phyloP scores from a whole-genome alignment of 2,329 filamentous ascomycete species.

The Pseudopithomyces chartarum region DNA sequence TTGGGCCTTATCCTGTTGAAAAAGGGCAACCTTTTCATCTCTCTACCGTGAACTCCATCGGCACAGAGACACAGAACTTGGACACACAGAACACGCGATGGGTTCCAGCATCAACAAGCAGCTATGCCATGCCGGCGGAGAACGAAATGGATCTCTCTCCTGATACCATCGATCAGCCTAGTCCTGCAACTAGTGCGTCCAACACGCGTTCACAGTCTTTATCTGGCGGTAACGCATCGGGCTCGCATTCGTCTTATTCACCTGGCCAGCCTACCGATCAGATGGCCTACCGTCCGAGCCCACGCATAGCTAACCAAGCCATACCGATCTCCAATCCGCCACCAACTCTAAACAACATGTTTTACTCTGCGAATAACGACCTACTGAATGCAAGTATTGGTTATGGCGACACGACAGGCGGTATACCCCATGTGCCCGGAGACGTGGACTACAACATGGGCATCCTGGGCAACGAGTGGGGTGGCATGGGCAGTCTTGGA shows the following conservation, averaged over 20 bases:
- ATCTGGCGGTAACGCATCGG: slow-evolving; percentile 34
- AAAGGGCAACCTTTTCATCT: slow-evolving; percentile 26
- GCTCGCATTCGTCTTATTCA: slow-evolving; percentile 44
- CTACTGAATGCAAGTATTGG: slow-evolving; percentile 14
- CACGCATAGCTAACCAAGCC: slow-evolving; percentile 22
- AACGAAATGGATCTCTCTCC: slow-evolving; percentile 45
- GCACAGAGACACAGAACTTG: slow-evolving; percentile 24
- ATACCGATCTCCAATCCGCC: neutral
- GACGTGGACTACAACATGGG: slow-evolving; percentile 18
- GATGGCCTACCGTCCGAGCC: slow-evolving; percentile 37
- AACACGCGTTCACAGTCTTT: slow-evolving; percentile 17
- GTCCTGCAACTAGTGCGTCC: slow-evolving; percentile 36
- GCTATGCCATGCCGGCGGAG: slow-evolving; percentile 18
- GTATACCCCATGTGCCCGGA: neutral
- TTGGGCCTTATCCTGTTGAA: slow-evolving; percentile 12
- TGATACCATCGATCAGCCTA: slow-evolving; percentile 35
- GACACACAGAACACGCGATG: slow-evolving; percentile 14
- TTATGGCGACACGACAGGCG: slow-evolving; percentile 1
- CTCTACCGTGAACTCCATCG: slow-evolving; percentile 23
- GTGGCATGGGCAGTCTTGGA: slow-evolving; percentile 34
- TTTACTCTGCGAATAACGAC: slow-evolving; percentile 20
- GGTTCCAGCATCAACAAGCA: slow-evolving; percentile 6
- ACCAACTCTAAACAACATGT: slow-evolving; percentile 10
- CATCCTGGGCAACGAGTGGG: slow-evolving; percentile 36
- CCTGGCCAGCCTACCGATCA: slow-evolving; percentile 32